Conservation (phyloP, 306 rosid species). For the Leucaena leucocephala region DNA sequence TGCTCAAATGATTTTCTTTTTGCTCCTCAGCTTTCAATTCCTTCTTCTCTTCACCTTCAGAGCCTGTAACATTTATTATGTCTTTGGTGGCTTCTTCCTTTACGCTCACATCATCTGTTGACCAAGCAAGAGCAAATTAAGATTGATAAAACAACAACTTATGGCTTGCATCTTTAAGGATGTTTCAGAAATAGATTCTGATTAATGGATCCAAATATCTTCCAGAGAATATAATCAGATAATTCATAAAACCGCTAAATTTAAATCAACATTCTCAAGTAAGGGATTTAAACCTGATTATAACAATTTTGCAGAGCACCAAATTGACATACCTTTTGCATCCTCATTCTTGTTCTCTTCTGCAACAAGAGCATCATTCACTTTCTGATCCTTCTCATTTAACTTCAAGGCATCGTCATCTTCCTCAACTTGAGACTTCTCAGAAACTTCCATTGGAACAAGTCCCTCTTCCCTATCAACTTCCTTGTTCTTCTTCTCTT, state of each 20-base stretch:
- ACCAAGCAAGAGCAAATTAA: neutral
- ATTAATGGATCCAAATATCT: neutral
- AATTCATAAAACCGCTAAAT: no score
- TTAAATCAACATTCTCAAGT: neutral
- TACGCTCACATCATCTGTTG: constrained; percentile 35
- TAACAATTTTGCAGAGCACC: neutral
- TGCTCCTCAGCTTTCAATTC: constrained; percentile 28
- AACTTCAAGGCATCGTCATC: constrained; percentile 12
- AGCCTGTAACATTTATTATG: constrained; percentile 21
- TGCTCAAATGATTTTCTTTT: constrained; percentile 11
- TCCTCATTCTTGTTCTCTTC: constrained; percentile 24
- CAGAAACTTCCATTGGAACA: neutral
- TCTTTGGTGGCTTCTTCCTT: constrained; percentile 36
- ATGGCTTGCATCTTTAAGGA: neutral
- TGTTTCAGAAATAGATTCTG: neutral
- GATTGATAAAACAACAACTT: neutral
- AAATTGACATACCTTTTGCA: constrained; percentile 42
- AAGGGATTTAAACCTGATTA: neutral
- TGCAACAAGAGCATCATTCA: neutral
- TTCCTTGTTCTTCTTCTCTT: constrained; percentile 37
- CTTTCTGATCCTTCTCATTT: constrained; percentile 31
- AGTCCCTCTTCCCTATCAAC: neutral
- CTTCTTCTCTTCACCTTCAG: constrained; percentile 38
- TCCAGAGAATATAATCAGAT: neutral
- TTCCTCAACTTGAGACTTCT: neutral